These are phyloP conservation scores for Aspergillus sojae DNA, from an alignment of 2,329 filamentous ascomycete species.

Conservation along the genomic window DNA sequence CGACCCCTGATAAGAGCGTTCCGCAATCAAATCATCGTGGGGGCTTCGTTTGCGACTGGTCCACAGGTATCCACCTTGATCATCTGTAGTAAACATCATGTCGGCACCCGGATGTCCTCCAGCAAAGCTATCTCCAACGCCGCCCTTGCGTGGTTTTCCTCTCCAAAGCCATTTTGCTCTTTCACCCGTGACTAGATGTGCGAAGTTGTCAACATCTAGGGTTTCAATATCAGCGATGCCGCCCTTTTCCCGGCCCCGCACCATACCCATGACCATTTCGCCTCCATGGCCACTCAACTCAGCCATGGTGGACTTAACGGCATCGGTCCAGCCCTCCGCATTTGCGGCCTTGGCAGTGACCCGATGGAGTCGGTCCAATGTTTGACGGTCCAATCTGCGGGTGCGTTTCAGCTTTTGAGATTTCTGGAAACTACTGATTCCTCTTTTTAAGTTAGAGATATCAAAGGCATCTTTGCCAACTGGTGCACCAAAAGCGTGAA, in stretches of 20 bases:
- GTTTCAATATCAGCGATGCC: slow-evolving; percentile 93
- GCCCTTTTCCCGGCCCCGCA: slow-evolving; percentile 80
- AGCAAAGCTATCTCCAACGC: slow-evolving; percentile 33
- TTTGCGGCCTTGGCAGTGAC: slow-evolving; percentile 88
- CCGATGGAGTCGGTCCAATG: slow-evolving; percentile 76
- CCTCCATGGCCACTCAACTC: slow-evolving; percentile 92
- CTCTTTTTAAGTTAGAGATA: slow-evolving; percentile 76
- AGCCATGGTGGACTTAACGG: slow-evolving; percentile 92
- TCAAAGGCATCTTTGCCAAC: slow-evolving; percentile 93
- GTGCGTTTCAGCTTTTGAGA: slow-evolving; percentile 78
- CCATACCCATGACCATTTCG: slow-evolving; percentile 94
- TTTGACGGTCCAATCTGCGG: slow-evolving; percentile 78
- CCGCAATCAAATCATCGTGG: slow-evolving; percentile 41
- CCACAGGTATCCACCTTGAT: slow-evolving; percentile 51
- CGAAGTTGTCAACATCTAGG: slow-evolving; percentile 81
- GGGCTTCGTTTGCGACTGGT: slow-evolving; percentile 43
- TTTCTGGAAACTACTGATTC: slow-evolving; percentile 87
- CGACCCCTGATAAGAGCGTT: slow-evolving; percentile 31
- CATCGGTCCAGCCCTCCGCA: slow-evolving; percentile 86
- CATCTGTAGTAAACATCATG: slow-evolving; percentile 49
- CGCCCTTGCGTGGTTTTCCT: slow-evolving; percentile 76
- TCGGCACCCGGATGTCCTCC: slow-evolving; percentile 39
- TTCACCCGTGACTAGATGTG: slow-evolving; percentile 76
- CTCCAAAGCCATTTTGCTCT: slow-evolving; percentile 93
- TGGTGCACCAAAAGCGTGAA: slow-evolving; percentile 81